These are phyloP conservation scores for Crithidia expoeki DNA, from an alignment of 208 protist species.

Conservation along the genomic window DNA sequence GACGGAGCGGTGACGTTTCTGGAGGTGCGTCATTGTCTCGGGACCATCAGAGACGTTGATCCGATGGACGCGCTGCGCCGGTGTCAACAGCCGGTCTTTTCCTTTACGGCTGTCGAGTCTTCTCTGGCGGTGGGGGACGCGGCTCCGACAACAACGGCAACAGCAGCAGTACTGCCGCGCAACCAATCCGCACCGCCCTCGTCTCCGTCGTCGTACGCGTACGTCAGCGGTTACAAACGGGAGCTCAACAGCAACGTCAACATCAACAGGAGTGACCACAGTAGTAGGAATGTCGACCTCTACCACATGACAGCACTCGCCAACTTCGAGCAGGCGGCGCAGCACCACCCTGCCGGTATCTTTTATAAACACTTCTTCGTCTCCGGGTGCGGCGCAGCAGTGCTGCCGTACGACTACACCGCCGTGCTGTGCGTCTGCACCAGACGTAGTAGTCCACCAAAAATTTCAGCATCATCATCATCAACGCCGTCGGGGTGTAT, in stretches of 20 bases:
- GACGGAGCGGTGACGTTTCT: conserved; percentile 60
- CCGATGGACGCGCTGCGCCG: conserved; percentile 31
- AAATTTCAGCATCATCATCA: too few relatives aligned
- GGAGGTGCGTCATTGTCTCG: conserved; percentile 63
- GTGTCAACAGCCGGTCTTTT: conserved; percentile 30
- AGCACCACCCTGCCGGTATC: conserved; percentile 14
- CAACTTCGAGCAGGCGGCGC: conserved; percentile 6
- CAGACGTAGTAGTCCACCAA: too few relatives aligned
- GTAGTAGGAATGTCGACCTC: background rate
- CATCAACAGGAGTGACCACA: background rate
- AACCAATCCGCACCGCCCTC: background rate
- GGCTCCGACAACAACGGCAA: background rate
- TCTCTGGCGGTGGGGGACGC: background rate
- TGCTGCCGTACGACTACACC: conserved; percentile 82
- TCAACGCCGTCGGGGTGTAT: too few relatives aligned
- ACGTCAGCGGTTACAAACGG: conserved; percentile 33
- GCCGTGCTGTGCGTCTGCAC: conserved; percentile 62
- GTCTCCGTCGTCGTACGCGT: conserved; percentile 23
- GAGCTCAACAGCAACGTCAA: background rate
- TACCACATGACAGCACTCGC: conserved; percentile 4
- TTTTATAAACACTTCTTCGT: conserved; percentile 57
- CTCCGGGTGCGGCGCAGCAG: conserved; percentile 53
- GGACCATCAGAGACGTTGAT: conserved; percentile 52
- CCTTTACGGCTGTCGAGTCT: background rate
- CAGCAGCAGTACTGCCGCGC: background rate